These are phyloP conservation scores for Ballota nigra DNA, from an alignment of 257 asterid genomes.

Conservation along the genomic window DNA sequence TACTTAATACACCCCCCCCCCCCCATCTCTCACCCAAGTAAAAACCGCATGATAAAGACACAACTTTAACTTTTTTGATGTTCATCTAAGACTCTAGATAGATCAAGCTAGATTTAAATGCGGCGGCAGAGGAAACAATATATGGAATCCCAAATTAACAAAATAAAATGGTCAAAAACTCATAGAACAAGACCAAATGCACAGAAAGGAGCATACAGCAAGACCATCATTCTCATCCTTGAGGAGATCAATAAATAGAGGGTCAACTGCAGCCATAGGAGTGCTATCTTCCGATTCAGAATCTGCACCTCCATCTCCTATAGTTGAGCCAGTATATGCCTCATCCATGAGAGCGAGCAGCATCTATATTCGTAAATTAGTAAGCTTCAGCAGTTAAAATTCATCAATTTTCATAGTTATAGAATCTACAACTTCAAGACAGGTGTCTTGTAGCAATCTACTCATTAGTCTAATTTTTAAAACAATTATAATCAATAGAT, in stretches of 20 bases:
- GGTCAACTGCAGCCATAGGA: constrained; percentile 72
- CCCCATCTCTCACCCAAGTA: background rate
- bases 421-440: constrained; percentile 23
- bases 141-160: background rate
- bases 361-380: constrained; percentile 53
- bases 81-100: background rate
- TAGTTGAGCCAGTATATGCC: constrained; percentile 94
- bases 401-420: background rate
- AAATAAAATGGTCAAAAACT: constrained; percentile 16
- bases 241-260: constrained; percentile 90
- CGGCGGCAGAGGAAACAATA: background rate
- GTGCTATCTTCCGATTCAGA: constrained; percentile 89
- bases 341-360: constrained; percentile 97
- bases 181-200: constrained; percentile 9
- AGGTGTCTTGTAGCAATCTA: background rate
- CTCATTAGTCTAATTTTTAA: background rate
- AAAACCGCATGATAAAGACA: background rate
- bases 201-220: constrained; percentile 63
- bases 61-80: background rate
- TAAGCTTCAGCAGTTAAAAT: constrained; percentile 18
- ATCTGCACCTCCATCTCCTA: constrained; percentile 91
- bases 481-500: background rate
- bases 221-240: constrained; percentile 98
- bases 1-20: background rate
- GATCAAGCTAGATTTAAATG: background rate